Base-by-base conservation (phyloP, 371 early-diverging fungal genomes). In the Capillidium rhysosporum region DNA sequence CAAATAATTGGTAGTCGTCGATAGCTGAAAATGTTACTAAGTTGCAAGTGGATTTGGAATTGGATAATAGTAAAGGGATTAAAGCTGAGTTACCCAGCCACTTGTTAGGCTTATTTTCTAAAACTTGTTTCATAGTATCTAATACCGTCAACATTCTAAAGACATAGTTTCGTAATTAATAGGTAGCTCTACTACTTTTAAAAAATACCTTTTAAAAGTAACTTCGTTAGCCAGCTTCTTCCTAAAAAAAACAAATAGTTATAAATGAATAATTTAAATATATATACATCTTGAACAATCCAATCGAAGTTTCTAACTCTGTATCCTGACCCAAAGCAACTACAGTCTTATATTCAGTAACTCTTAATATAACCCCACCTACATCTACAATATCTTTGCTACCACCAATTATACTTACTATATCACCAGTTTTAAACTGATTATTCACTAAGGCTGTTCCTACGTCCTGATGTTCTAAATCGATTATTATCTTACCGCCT, bases 361-460 rank as follows among this genome's bases (percentile, higher is more conserved):
- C 46, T 49, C 57, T 64, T 10, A 28, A 40, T 23, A 46, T 16
- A 40, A 43, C 28, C 23, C 49, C 49, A 28, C 58, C 18, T 69
- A 40, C 14, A 39, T 57, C 18, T 63, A 65, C 31, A 78, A 47
- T 0, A 70, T 69, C 38, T 49, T 34, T 43, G 4, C 28, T n/a
- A 14, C 40, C 34, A 28, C 39, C 41, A 31, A 1, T 49, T 7
- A 40, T 38, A n/a, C 0, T 21, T 8, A 52, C 84, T 54, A 88
- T 80, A 62, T 88, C 86, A 24, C 86, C 86, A 0, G 79, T 68
- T 3, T 75, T 66, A 25, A 87, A 65, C 52, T 71, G 69, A 59
- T 83, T 80, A 0, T 82, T 56, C 0, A 83, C 83, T 16, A 86
- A 69, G 14, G 20, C 26, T 2, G 14, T n/a, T 20, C 25, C 46